These are phyloP conservation scores for Zasmidium cellare DNA, from an alignment of 2,329 filamentous ascomycete species.

Conservation along the genomic window DNA sequence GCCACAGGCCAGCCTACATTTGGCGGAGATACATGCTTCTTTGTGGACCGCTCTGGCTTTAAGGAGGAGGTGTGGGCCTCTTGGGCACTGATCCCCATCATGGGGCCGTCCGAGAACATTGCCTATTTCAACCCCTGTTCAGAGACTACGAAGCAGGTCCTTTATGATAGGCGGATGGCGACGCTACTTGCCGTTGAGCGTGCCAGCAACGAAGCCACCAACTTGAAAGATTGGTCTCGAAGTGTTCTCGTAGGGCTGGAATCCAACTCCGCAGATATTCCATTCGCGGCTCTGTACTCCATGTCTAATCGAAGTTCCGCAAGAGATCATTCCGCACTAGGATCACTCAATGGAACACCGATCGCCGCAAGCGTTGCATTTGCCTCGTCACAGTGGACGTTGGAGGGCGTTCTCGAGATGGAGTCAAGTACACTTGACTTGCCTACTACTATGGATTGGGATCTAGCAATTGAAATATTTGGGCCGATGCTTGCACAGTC, in stretches of 20 bases:
- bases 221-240: slow-evolving; percentile 7
- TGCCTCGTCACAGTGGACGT: neutral
- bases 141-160: slow-evolving; percentile 14
- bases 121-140: slow-evolving; percentile 14
- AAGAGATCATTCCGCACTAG: no score
- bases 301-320: no score
- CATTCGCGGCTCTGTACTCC: slow-evolving; percentile 18
- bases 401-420: slow-evolving; percentile 9
- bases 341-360: slow-evolving; percentile 2
- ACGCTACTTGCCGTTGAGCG: slow-evolving; percentile 13
- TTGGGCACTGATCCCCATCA: slow-evolving; percentile 13
- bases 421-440: neutral
- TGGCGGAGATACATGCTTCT: slow-evolving; percentile 16
- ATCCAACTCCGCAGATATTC: slow-evolving; percentile 14
- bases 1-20: slow-evolving; percentile 10
- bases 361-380: neutral
- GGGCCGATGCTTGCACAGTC: slow-evolving; percentile 14
- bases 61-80: slow-evolving; percentile 16
- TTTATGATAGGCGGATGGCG: slow-evolving; percentile 16
- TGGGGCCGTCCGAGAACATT: slow-evolving; percentile 4
- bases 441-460: slow-evolving; percentile 5
- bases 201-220: neutral
- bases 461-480: neutral
- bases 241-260: slow-evolving; percentile 9
- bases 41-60: slow-evolving; percentile 14